phyloP scores from a whole-genome alignment of 116 monocot genomes.

The Iris pallida region DNA sequence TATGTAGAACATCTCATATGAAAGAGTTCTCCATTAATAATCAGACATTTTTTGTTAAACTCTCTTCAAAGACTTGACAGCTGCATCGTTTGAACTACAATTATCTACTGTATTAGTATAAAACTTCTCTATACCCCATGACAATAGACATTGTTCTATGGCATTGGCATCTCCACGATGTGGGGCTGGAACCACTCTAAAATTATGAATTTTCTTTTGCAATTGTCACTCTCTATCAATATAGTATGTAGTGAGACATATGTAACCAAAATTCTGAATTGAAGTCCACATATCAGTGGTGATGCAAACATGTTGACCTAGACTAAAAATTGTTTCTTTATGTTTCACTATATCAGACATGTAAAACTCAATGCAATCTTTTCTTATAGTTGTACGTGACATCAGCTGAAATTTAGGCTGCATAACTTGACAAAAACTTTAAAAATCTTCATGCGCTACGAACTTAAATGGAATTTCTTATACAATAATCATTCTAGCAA shows the following conservation, averaged over 20 bases:
- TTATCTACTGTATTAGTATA: not conserved
- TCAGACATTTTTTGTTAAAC: not conserved
- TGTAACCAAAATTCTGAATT: not conserved
- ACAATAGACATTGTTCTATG: not conserved
- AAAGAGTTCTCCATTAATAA: not conserved
- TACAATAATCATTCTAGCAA: constrained; percentile 1
- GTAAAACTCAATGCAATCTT: not conserved
- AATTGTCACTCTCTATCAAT: not conserved
- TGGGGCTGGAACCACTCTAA: not conserved
- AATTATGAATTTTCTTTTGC: not conserved
- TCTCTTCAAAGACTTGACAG: not conserved
- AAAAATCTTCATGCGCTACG: not conserved
- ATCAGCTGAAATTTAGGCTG: not conserved
- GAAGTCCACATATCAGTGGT: constrained; percentile 1
- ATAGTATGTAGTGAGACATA: not conserved
- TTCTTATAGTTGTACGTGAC: not conserved
- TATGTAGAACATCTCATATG: not conserved
- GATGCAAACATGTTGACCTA: not conserved
- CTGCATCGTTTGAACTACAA: not conserved
- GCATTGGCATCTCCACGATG: not conserved
- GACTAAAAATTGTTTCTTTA: not conserved
- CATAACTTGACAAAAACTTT: not conserved
- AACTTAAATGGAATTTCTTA: not conserved
- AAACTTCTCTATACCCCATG: not conserved
- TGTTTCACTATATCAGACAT: not conserved